Percentiles rank a stretch among this genome's conserved stretches.
Conservation (phyloP, 2,329 filamentous ascomycete genomes). For the Cordyceps tenuipes region DNA sequence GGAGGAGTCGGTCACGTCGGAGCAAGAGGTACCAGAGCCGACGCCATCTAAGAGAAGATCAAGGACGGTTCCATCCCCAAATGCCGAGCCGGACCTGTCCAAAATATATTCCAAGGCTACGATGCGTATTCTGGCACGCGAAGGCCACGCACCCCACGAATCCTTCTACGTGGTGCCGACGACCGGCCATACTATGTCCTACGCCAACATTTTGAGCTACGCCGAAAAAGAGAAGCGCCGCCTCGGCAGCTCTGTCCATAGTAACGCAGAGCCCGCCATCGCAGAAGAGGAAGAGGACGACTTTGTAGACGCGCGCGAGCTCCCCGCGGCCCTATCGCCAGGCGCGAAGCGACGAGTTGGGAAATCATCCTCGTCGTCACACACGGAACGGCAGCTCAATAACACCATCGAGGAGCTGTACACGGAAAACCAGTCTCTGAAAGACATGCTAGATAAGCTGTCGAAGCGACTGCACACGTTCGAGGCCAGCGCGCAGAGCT, state of each 20-base stretch:
- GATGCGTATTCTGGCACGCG: constrained; percentile 66
- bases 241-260: constrained; percentile 41
- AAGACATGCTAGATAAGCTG: constrained; percentile 76
- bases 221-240: constrained; percentile 59
- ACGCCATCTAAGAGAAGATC: constrained; percentile 30
- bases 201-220: constrained; percentile 76
- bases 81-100: constrained; percentile 65
- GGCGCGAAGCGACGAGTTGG: constrained; percentile 32
- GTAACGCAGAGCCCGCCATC: constrained; percentile 37
- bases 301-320: constrained; percentile 82
- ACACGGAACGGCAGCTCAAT: constrained; percentile 36
- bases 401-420: constrained; percentile 83
- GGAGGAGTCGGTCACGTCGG: constrained; percentile 33
- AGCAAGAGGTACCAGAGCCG: constrained; percentile 27
- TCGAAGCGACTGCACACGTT: constrained; percentile 85
- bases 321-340: constrained; percentile 37
- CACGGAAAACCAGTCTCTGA: constrained; percentile 79
- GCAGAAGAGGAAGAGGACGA: constrained; percentile 66
- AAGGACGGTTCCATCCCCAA: constrained; percentile 23
- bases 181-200: constrained; percentile 84
- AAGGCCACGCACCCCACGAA: constrained; percentile 55
- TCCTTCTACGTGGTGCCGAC: constrained; percentile 95
- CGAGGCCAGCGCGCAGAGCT: constrained; percentile 84
- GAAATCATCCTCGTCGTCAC: constrained; percentile 26
- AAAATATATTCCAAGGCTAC: constrained; percentile 81